Percentiles rank a stretch among this genome's conserved stretches.
Conservation (phyloP, 2,329 filamentous ascomycete genomes). For the Monilinia fructicola region DNA sequence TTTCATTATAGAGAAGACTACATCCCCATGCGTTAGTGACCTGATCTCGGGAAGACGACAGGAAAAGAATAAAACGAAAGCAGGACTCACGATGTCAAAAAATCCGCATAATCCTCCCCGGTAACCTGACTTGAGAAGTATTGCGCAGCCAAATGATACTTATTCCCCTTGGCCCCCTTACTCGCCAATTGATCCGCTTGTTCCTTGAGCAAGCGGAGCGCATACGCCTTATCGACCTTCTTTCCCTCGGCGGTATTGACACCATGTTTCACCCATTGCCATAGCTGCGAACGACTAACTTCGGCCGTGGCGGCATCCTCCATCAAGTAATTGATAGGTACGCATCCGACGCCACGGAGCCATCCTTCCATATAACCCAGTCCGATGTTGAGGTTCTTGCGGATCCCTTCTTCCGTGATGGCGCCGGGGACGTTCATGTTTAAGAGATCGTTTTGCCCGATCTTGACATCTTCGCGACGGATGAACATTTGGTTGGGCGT, state of each 20-base stretch:
- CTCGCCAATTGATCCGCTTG: conserved; percentile 71
- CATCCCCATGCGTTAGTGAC: conserved; percentile 3
- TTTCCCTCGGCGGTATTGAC: conserved; percentile 82
- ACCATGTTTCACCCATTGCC: conserved; percentile 85
- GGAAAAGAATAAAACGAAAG: not conserved
- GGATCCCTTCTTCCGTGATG: conserved; percentile 91
- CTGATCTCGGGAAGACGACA: too few species aligned
- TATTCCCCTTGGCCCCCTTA: conserved; percentile 83
- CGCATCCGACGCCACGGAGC: conserved; percentile 91
- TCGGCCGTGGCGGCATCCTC: conserved; percentile 97
- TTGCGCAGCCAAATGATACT: conserved; percentile 84
- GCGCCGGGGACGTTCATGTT: conserved; percentile 97
- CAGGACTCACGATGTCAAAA: conserved; percentile 73
- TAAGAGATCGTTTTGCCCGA: conserved; percentile 84
- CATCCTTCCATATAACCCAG: conserved; percentile 98
- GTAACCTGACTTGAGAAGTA: conserved; percentile 94
- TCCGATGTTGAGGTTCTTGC: conserved; percentile 96
- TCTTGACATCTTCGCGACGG: conserved; percentile 83
- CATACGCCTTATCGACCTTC: conserved; percentile 89
- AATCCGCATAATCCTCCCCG: conserved; percentile 96
- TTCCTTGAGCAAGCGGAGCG: conserved; percentile 82
- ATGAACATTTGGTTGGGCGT: conserved; percentile 95
- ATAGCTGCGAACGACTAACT: conserved; percentile 89
- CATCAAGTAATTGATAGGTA: conserved; percentile 98
- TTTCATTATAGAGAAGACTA: conserved; percentile 84